A percentile compares a stretch with the other conserved stretches of the same genome.
phyloP scores from a whole-genome alignment of 2,329 filamentous ascomycete species.

The Parastagonospora nodorum region DNA sequence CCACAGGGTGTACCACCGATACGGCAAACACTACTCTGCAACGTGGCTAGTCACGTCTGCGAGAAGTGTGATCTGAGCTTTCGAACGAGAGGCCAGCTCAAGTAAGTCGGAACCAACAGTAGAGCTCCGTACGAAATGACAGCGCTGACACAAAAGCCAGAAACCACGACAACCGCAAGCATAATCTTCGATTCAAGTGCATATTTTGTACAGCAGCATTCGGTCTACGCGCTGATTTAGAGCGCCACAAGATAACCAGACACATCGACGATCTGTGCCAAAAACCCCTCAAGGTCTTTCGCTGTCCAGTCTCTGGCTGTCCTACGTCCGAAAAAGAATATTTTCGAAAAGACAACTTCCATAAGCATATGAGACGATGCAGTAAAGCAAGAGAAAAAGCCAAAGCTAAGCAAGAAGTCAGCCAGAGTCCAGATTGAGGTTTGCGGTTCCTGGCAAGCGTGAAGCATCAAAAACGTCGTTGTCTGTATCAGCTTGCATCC shows the following conservation, averaged over 20 bases:
- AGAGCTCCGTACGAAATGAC: too few relatives aligned
- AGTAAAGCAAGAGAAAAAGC: neutral
- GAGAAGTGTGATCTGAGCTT: too few relatives aligned
- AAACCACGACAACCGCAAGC: conserved; percentile 2
- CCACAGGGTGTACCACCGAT: too few relatives aligned
- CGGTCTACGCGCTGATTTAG: conserved; percentile 1
- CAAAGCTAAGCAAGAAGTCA: neutral
- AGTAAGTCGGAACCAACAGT: neutral
- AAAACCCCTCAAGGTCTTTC: neutral
- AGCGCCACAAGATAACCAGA: neutral
- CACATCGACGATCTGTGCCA: neutral
- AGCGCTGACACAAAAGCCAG: too few relatives aligned
- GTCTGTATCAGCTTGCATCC: too few relatives aligned
- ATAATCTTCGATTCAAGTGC: conserved; percentile 6
- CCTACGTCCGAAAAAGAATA: neutral
- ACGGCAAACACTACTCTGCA: too few relatives aligned
- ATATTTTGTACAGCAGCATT: neutral
- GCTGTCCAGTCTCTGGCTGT: neutral
- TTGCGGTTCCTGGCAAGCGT: too few relatives aligned
- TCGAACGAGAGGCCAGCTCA: neutral
- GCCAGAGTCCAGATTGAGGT: neutral
- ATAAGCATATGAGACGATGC: neutral
- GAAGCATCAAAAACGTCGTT: too few relatives aligned
- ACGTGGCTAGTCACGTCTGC: too few relatives aligned
- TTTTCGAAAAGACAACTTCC: conserved; percentile 1